Base-by-base conservation (phyloP, 345 rosid species). In the Syzygium oleosum region DNA sequence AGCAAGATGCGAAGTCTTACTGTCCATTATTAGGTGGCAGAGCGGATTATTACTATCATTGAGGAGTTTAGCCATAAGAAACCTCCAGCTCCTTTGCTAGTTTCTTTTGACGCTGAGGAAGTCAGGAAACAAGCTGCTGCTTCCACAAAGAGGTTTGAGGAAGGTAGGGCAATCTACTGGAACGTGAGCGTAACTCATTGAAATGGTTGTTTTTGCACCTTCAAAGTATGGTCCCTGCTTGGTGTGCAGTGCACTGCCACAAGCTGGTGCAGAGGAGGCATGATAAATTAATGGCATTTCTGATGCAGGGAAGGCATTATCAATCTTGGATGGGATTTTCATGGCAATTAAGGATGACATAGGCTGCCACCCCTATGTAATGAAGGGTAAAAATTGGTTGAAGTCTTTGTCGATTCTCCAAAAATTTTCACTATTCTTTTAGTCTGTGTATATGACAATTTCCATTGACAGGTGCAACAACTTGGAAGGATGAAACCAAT, bases 301-400 rank as follows among this genome's bases (percentile, higher is more conserved):
- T 84, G 84, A 77, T 92, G 92, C 93, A 96, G 98, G 98, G 90
- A 93, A 90, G 59, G 94, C 97, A 25, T 86, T 95, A 86, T 96
- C 97, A 15, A 87, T 95, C 85, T 89, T 95, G 91, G 99, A 95
- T 89, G 99, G 99, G 54, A 91, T 95, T 91, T 95, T 96, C 89
- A 90, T 95, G 88, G 98, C 98, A 88, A 94, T 96, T 87, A 95
- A 95, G 91, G 99, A 96, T 87, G 99, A 96, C 88, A 96, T 96
- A 86, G 97, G 95, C 86, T 95, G 96, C 94, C 90, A 90, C 87
- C 99, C 99, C 14, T 92, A 94, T 91, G 90, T 93, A 53, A 86
- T 97, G 43, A 96, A 93, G 90, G 97, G 99, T 95, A 89, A 90
- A 84, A 84, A 77, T 86, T 49, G 51, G 23, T 61, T 14, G 29